Evolutionary conservation across 441 rosid species (phyloP), one percentile per base, ranked within the genome.

Genomic region (Melastoma candidum): DNA sequence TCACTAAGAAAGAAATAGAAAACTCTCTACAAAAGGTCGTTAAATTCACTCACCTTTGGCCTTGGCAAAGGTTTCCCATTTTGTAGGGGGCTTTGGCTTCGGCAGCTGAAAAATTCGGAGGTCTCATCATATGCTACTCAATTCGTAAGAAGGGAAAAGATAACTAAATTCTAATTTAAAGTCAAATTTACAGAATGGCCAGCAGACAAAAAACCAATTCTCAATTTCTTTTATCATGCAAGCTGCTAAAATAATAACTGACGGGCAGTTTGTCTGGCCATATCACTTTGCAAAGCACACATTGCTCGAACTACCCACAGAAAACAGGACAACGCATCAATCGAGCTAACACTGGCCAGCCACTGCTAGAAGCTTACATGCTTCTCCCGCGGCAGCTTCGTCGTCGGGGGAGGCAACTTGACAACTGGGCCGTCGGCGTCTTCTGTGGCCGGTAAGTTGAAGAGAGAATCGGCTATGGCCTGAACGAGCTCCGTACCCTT

Each of bases 321-420:
- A 17, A 17, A 17, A 17, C 22, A 17, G 22, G 22, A 17, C 22
- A 17, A 17, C 22, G 22, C 22, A 17, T 17, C 22, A 17, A 17
- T 17, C 22, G 22, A 17, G 22, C 22, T 17, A 17, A 17, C 22
- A 17, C 22, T 17, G 22, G 22, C 22, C 22, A 17, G 22, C 22
- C 22, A 32, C 8, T 32, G 12, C 26, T 52, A 44, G 57, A 25
- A 29, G 39, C 82, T 71, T 78, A 92, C 98, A 74, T 75, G 95
- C 76, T 93, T 93, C 65, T 76, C 94, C 76, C 97, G 79, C 2
- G 98, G 95, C 63, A 93, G 74, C 69, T 67, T 84, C 3, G 84
- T 79, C 50, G 81, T 70, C 8, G 93, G 90, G 1, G 76, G 76
- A 55, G 97, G 98, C 78, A 93, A 75, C 73, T 66, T 76, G 46